Base-by-base conservation (phyloP, 345 rosid genomes). In the Passiflora organensis region DNA sequence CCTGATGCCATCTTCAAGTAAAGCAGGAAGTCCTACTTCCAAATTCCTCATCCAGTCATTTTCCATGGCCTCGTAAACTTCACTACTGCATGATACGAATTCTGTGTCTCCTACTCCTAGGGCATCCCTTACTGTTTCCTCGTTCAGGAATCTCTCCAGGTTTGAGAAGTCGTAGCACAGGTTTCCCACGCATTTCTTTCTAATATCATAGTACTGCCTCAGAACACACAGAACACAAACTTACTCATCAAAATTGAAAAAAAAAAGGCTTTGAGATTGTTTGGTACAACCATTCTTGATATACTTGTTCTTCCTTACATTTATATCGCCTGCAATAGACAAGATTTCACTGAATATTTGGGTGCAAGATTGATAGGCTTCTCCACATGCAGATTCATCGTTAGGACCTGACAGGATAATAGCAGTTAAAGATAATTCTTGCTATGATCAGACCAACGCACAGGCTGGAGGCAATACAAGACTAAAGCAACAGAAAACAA, bases 1-100 rank as follows among this genome's bases (percentile, higher is more conserved):
- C 47, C 51, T 73, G 68, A 84, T 75, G 45, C 96, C 95, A 52
- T 78, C 87, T 32, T 89, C 84, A 4, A 93, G 83, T 21, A 86
- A 81, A 6, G 62, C 53, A 4, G 99, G 96, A 46, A 93, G 84
- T 18, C 80, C 87, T 2, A 53, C 80, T 60, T 75, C 91, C 5
- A 80, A 79, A 65, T 91, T 82, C 57, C 62, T 64, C 96, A 84
- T 81, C 97, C 95, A 86, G 72, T 93, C 99, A 4, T 10, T 49
- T 6, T 3, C 0, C 89, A 89, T 74, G 10, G 73, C 85, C 1
- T 70, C 51, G 21, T 77, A 68, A 2, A 89, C 99, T 0, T 13
- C 50, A 2, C 34, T 52, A 62, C 94, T 86, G 76, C 99, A 93
- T 0, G 89, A 84, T 41, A 86, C 87, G 63, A 86, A 86, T 2